Evolutionary conservation across 352 stramenopile genomes (phyloP), one percentile per base, ranked within the genome.

Genomic region (Globisporangium spinosum): DNA sequence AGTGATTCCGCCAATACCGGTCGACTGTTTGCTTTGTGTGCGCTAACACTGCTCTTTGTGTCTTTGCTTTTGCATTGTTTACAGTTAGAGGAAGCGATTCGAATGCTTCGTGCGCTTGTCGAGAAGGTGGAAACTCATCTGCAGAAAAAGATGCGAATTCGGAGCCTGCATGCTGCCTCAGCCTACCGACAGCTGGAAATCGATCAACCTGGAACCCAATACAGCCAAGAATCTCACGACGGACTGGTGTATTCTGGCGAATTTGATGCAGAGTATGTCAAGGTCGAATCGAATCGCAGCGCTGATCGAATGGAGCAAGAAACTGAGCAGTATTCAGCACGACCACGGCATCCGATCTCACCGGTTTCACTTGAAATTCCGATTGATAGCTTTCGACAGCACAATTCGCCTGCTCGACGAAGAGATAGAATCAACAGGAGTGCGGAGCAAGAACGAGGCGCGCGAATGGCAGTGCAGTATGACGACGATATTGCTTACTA

Each of bases 81-180:
- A n/a, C 51, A 79, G 69, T 32, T 92, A 15, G 82, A 90, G 6
- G 75, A 82, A 12, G 80, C 73, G 2, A 81, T 70, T 58, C 70
- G 56, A 4, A 64, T 85, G 57, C 53, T 92, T 61, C 72, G 65
- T 20, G 68, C 66, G 7, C 56, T 90, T 0, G 78, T 92, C 25
- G 71, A 88, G 20, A 72, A 73, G 22, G 70, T 90, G 2, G 79
- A 92, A 63, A 32, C 69, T 2, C 73, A 88, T 70, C 17, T 90
- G 45, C 74, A 86, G 60, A 79, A 82, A 25, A 85, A 89, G 56
- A 49, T 68, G 56, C 68, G 75, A 25, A 63, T 71, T 35, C 47
- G 69, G 38, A 69, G 64, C 23, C 23, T 58, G 27, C 49, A 68
- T 55, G 17, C 34, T 23, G 20, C 27, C 9, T 63, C 65, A 58